Percentiles rank a stretch among this genome's conserved stretches.
phyloP scores from a whole-genome alignment of 2,329 filamentous ascomycete species.

The Colletotrichum trifolii region DNA sequence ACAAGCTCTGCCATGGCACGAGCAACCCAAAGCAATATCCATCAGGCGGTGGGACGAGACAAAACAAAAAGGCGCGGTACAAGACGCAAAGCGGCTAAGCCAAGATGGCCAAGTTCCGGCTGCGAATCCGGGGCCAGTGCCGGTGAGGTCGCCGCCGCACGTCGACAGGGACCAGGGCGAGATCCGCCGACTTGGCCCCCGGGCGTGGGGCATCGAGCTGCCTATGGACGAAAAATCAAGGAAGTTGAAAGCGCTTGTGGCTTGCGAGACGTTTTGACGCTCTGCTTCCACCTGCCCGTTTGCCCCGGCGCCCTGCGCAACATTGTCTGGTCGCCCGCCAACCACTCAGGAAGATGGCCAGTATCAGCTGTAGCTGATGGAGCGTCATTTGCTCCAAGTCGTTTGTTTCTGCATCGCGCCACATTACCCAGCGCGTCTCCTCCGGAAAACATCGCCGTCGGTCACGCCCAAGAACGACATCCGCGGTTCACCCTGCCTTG shows the following conservation, averaged over 20 bases:
- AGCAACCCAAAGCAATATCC: too few relatives aligned
- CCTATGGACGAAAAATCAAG: conserved; percentile 2
- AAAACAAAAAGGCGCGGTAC: not conserved
- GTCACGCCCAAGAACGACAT: conserved; percentile 13
- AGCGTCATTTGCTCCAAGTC: not conserved
- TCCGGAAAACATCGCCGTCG: not conserved
- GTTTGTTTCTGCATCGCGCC: not conserved
- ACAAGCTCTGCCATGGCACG: not conserved
- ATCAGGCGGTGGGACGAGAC: too few relatives aligned
- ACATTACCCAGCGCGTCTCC: not conserved
- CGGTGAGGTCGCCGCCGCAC: conserved; percentile 2
- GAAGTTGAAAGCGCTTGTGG: conserved; percentile 30
- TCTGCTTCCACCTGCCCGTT: not conserved
- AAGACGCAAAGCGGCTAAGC: not conserved
- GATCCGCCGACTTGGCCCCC: conserved; percentile 22
- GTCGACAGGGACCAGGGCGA: conserved; percentile 16
- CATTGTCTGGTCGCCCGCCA: not conserved
- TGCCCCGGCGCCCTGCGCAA: conserved; percentile 21
- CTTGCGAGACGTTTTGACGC: not conserved
- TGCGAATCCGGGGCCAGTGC: conserved; percentile 19
- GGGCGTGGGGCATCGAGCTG: conserved; percentile 20
- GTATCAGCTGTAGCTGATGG: not conserved
- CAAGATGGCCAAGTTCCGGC: conserved; percentile 7
- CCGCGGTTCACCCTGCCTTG: conserved; percentile 21
- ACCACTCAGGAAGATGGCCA: conserved; percentile 13